A percentile compares a stretch with the other conserved stretches of the same genome.
Evolutionary conservation across 495 filamentous ascomycete species (phyloP).

Genomic region (Podospora appendiculata): DNA sequence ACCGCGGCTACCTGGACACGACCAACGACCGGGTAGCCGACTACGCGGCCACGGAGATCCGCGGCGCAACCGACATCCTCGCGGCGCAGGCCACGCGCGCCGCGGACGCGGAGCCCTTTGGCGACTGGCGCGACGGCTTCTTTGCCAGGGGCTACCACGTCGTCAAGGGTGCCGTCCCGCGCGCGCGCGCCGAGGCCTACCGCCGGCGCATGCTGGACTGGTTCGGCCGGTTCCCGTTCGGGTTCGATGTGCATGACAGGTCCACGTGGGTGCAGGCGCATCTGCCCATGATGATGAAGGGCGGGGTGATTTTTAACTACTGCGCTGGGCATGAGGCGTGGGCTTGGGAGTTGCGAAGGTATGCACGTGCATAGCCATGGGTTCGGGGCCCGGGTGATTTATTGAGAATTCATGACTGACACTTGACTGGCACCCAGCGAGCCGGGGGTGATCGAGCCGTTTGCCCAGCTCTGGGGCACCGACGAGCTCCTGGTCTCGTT

Average conservation of each 20-base stretch:
- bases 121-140: slow-evolving; percentile 19
- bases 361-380: no score
- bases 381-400: no score
- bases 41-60: not conserved
- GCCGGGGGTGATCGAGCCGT: slow-evolving; percentile 33
- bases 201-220: not conserved
- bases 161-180: slow-evolving; percentile 37
- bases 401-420: no score
- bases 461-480: slow-evolving; percentile 33
- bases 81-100: not conserved
- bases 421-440: no score
- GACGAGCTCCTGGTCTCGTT: slow-evolving; percentile 40
- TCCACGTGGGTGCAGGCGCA: slow-evolving; percentile 27
- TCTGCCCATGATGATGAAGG: slow-evolving; percentile 35
- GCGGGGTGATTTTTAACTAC: slow-evolving; percentile 2
- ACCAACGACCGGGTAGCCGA: not conserved
- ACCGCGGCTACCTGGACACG: not conserved
- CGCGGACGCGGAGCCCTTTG: not conserved
- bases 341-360: slow-evolving; percentile 33
- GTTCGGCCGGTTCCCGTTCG: slow-evolving; percentile 24
- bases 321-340: slow-evolving; percentile 35
- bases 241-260: slow-evolving; percentile 30
- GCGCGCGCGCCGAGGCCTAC: slow-evolving; percentile 26
- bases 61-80: not conserved
- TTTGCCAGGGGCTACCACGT: slow-evolving; percentile 34